These are phyloP conservation scores for Alisma plantagoaquatica DNA, from an alignment of 106 monocot species.

Conservation along the genomic window DNA sequence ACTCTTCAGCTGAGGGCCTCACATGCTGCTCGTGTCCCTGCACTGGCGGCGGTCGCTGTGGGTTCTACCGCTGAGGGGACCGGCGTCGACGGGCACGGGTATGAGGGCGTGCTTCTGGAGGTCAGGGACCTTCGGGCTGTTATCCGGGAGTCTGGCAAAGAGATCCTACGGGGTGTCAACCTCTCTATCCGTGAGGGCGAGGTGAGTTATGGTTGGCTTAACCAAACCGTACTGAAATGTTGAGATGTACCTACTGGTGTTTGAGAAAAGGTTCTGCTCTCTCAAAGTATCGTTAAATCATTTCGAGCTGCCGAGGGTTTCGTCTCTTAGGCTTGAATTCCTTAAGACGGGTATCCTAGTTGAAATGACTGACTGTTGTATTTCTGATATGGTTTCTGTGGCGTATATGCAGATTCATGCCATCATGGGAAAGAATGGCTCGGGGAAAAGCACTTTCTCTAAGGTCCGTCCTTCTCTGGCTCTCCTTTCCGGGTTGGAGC, in stretches of 20 bases:
- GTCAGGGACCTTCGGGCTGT: constrained; percentile 52
- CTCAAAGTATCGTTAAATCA: background rate
- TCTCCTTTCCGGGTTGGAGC: too few species aligned
- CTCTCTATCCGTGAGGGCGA: constrained; percentile 69
- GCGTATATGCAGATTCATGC: constrained; percentile 91
- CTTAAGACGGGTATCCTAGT: background rate
- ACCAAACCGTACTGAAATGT: background rate
- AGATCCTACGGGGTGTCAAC: constrained; percentile 57
- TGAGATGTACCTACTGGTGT: too few species aligned
- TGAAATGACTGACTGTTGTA: too few species aligned
- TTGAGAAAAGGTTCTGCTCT: background rate
- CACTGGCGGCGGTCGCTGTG: constrained; percentile 16
- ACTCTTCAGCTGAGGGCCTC: constrained; percentile 11
- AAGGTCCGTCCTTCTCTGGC: constrained; percentile 55
- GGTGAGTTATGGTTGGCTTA: constrained; percentile 16
- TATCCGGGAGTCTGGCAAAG: constrained; percentile 40
- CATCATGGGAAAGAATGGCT: constrained; percentile 95
- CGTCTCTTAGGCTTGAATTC: background rate
- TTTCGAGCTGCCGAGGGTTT: background rate
- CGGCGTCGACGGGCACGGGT: background rate
- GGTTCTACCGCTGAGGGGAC: constrained; percentile 16
- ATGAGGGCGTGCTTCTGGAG: constrained; percentile 37
- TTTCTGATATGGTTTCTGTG: too few species aligned
- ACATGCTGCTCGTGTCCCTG: too few species aligned
- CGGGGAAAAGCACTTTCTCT: constrained; percentile 86